These are phyloP conservation scores for Geosmithia putterillii DNA, from an alignment of 2,329 filamentous ascomycete species.

Conservation along the genomic window DNA sequence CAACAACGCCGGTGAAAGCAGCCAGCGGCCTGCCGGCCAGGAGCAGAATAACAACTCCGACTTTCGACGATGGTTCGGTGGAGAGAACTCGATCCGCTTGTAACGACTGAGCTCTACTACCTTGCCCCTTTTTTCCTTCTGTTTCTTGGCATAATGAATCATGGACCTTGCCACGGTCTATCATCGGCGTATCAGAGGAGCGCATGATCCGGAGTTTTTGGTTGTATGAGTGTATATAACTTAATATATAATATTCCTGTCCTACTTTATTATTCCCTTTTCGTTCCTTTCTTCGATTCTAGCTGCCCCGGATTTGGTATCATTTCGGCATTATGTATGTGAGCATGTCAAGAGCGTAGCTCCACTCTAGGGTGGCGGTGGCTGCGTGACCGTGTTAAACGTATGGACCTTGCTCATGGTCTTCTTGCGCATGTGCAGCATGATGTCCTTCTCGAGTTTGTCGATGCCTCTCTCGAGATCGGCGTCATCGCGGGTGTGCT, in stretches of 20 bases:
- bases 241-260: background rate
- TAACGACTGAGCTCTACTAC: conserved; percentile 3
- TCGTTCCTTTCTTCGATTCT: background rate
- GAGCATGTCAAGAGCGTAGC: too few species aligned
- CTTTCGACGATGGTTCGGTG: conserved; percentile 47
- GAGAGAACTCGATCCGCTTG: conserved; percentile 23
- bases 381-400: conserved; percentile 30
- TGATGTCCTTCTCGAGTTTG: conserved; percentile 43
- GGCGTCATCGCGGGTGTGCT: conserved; percentile 34
- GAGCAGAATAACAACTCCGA: conserved; percentile 18
- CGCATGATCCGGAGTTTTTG: background rate
- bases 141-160: background rate
- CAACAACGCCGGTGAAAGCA: conserved; percentile 10
- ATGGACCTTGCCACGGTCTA: background rate
- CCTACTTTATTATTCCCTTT: background rate
- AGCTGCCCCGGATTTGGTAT: too few species aligned
- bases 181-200: background rate
- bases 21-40: background rate
- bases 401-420: conserved; percentile 44
- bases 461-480: conserved; percentile 43
- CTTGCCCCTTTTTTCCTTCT: background rate
- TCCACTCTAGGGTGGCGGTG: conserved; percentile 6
- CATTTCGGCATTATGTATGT: too few species aligned
- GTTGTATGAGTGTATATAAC: background rate
- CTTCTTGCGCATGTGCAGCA: conserved; percentile 40